Percentiles rank a stretch among this genome's conserved stretches.
Evolutionary conservation across 2,329 filamentous ascomycete genomes (phyloP).

Genomic region (Albophoma yamanashiensis): DNA sequence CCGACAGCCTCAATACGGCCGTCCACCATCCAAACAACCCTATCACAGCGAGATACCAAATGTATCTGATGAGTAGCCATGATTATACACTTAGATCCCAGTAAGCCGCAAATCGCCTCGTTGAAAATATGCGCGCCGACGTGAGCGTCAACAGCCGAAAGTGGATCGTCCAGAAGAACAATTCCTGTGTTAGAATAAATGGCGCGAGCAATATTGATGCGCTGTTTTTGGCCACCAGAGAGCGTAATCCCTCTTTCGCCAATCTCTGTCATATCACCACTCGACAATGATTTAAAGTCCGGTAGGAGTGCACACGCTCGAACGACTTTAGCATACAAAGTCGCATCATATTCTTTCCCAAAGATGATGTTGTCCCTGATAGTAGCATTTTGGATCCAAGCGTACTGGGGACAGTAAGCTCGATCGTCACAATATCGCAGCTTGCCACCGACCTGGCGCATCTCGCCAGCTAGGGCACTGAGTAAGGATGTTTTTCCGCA

Average conservation of each 20-base stretch:
- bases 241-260: constrained; percentile 93
- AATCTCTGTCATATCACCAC: constrained; percentile 82
- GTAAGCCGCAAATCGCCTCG: constrained; percentile 78
- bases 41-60: constrained; percentile 80
- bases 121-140: constrained; percentile 77
- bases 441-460: constrained; percentile 70
- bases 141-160: constrained; percentile 60
- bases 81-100: constrained; percentile 82
- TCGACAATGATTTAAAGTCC: constrained; percentile 87
- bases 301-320: constrained; percentile 74
- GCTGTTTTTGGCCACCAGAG: constrained; percentile 92
- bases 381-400: constrained; percentile 92
- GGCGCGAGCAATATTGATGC: constrained; percentile 85
- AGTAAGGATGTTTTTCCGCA: constrained; percentile 86
- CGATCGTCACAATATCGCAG: constrained; percentile 67
- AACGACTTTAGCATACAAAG: constrained; percentile 78
- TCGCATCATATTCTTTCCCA: constrained; percentile 62
- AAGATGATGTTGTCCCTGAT: constrained; percentile 86
- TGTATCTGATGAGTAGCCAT: constrained; percentile 92
- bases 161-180: constrained; percentile 59
- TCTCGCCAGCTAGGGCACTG: constrained; percentile 83
- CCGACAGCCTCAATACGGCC: constrained; percentile 77
- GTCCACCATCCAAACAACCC: constrained; percentile 86
- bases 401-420: constrained; percentile 91
- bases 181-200: constrained; percentile 61